Conservation (phyloP, 345 rosid genomes). For the Melaleuca quinquenervia region DNA sequence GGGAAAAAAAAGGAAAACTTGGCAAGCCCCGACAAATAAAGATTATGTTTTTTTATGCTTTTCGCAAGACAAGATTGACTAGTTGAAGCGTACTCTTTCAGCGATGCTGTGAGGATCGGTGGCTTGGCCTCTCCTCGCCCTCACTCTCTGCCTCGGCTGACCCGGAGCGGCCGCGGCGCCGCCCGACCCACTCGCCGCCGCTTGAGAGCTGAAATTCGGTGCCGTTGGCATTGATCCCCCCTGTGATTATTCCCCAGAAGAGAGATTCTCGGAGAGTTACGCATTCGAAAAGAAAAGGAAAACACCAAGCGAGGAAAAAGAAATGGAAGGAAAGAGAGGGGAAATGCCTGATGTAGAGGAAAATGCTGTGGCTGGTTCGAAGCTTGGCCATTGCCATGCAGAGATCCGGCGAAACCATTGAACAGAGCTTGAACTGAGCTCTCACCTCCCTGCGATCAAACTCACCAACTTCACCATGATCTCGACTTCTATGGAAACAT, state of each 20-base stretch:
- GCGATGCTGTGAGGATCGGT: slow-evolving; percentile 99
- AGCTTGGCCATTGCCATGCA: slow-evolving; percentile 29
- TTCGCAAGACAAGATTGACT: neutral
- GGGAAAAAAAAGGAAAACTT: neutral
- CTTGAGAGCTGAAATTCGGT: slow-evolving; percentile 27
- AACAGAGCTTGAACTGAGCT: slow-evolving; percentile 34
- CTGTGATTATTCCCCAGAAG: neutral
- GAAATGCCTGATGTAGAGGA: slow-evolving; percentile 4
- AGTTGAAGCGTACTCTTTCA: slow-evolving; percentile 46
- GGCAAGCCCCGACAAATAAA: neutral
- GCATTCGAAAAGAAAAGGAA: neutral
- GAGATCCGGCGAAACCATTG: slow-evolving; percentile 50
- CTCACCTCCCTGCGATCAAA: slow-evolving; percentile 23
- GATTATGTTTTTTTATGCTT: neutral
- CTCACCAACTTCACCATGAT: neutral
- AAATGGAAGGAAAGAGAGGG: neutral
- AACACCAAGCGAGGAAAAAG: neutral
- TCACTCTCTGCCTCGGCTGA: slow-evolving; percentile 69
- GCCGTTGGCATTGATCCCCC: slow-evolving; percentile 13
- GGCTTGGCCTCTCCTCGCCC: slow-evolving; percentile 98
- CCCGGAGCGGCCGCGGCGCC: slow-evolving; percentile 27
- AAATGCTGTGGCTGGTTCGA: slow-evolving; percentile 33
- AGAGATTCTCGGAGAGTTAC: neutral
- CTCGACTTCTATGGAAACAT: neutral
- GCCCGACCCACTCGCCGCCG: slow-evolving; percentile 35